Base-by-base conservation (phyloP, 352 stramenopile genomes). In the Globisporangium barbulae region DNA sequence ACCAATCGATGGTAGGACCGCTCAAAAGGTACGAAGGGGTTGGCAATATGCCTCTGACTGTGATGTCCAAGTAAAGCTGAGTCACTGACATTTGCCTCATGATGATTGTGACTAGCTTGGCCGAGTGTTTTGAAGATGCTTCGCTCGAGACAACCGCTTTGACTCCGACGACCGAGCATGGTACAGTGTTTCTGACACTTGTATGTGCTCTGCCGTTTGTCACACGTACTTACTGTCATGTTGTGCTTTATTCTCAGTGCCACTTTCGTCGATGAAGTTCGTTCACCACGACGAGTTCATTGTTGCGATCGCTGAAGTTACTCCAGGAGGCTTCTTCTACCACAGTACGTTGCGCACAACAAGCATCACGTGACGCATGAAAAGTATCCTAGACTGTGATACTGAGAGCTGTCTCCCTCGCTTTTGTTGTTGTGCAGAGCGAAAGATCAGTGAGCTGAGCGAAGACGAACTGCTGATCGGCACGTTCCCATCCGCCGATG, bases 391-490 rank as follows among this genome's bases (percentile, higher is more conserved):
- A 42, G 37, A 42, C 37, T 42, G 12, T 15, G 37, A 13, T 21
- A 21, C 41, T 47, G 41, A 47, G 13, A 47, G 42, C 10, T 57
- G 35, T 61, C 37, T 44, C 19, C 52, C 19, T 33, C 35, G 60
- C 41, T 21, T 42, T 61, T 6, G 3, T 50, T 45, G 30, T 31
- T 50, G 25, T 45, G 61, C 49, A 91, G 82, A 79, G 57, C 79
- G 83, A 72, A 62, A 71, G 5, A 69, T 83, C 13, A 79, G 57
- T 17, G 73, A 87, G 1, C 73, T 94, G 9, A 69, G 53, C 8
- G 82, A 88, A 53, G 72, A 90, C 30, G 85, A 96, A 56, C 82
- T 79, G 0, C 58, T 93, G 22, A 64, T 88, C 5, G 88, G 88
- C 19, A 72, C 74, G 1, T 94, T 87, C 41, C 47, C 74, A 42